Evolutionary conservation across 306 rosid genomes (phyloP), one percentile per base, ranked within the genome.

Genomic region (Sicyos edulis): DNA sequence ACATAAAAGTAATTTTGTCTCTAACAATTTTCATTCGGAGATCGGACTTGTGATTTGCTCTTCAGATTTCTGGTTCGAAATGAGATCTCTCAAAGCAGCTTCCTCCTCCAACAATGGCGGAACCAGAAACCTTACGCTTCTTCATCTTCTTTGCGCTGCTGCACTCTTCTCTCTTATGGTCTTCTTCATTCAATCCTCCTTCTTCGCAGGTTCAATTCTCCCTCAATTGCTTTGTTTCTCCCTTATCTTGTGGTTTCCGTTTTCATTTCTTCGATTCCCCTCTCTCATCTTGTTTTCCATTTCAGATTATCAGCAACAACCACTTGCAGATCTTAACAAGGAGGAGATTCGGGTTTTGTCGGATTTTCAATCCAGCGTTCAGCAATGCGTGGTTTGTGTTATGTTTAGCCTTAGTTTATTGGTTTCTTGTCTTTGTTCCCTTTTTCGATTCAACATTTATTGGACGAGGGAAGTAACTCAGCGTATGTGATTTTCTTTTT

Each of bases 301-400:
- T 75, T 47, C 86, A 89, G 97, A 86, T 24, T 70, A 81, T 72
- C 57, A 68, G 57, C 57, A 26, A 26, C 79, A 26, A 26, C 79
- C 81, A 60, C 54, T 76, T 59, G 70, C 53, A 61, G 87, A 88
- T 88, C 95, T 75, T 55, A 50, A 77, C 52, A 66, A 75, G 26
- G 83, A 79, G 53, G 58, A 84, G 29, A 71, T 86, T 77, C 86
- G 78, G 52, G 22, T 64, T 21, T 75, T 93, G 65, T 82, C 85
- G 10, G 81, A 82, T 9, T 93, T 93, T 60, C 97, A 87, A 78
- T 86, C 97, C 74, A 77, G 64, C 42, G 83, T 93, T 61, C 86
- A 87, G 82, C 99, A 90, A 78, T 93, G 99, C 83, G 97, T 91
- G 89, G 99, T 93, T 67, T 72, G 56, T 40, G 34, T 58, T 60